A percentile compares a stretch with the other conserved stretches of the same genome.
Evolutionary conservation across 2,329 filamentous ascomycete genomes (phyloP).

Genomic region (Ophiosphaerella korrae): DNA sequence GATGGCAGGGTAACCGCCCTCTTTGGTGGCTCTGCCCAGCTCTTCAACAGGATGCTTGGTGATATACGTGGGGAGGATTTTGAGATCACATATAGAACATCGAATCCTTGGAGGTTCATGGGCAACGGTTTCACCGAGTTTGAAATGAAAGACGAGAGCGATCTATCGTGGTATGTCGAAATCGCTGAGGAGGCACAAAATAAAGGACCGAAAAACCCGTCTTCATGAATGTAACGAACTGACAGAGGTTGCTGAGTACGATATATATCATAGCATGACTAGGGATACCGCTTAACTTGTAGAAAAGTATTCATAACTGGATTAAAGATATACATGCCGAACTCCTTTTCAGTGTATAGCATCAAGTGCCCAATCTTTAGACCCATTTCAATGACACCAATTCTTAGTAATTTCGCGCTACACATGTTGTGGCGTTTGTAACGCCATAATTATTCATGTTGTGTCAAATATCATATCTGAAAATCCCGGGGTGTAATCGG

Average conservation of each 20-base stretch:
- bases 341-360: no score
- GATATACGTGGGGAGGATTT: slow-evolving; percentile 56
- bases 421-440: no score
- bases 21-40: slow-evolving; percentile 21
- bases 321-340: no score
- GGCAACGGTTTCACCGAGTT: slow-evolving; percentile 54
- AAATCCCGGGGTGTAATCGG: slow-evolving; percentile 14
- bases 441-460: not conserved
- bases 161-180: slow-evolving; percentile 29
- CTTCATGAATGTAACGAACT: slow-evolving; percentile 1
- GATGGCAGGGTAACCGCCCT: slow-evolving; percentile 24
- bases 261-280: not conserved
- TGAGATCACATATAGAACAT: slow-evolving; percentile 51
- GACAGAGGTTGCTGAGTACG: not conserved
- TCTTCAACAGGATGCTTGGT: slow-evolving; percentile 23
- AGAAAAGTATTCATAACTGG: no score
- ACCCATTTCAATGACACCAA: no score
- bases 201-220: slow-evolving; percentile 13
- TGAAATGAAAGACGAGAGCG: slow-evolving; percentile 46
- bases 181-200: slow-evolving; percentile 28
- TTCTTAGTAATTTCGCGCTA: not conserved
- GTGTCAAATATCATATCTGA: slow-evolving; percentile 5
- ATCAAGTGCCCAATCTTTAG: no score
- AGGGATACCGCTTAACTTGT: not conserved
- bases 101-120: slow-evolving; percentile 56